Percentiles rank a stretch among this genome's conserved stretches.
These are phyloP conservation scores for Lumnitzera racemosa DNA, from an alignment of 345 rosid genomes.

Conservation along the genomic window DNA sequence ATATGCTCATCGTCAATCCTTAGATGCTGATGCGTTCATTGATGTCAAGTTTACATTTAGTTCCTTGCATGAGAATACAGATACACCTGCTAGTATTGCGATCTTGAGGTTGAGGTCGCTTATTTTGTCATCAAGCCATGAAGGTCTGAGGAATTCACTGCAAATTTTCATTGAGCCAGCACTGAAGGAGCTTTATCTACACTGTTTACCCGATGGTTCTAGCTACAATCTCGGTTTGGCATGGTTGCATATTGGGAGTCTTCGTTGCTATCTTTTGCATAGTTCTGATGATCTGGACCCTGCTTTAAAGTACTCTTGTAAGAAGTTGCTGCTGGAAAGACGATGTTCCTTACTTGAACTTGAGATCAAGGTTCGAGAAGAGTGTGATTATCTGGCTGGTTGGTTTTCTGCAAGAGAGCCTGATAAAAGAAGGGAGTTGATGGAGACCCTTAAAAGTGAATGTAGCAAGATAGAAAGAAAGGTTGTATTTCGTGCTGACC, in stretches of 20 bases:
- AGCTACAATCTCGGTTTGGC: slow-evolving; percentile 50
- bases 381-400: slow-evolving; percentile 74
- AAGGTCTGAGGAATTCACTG: slow-evolving; percentile 38
- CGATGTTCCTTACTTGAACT: slow-evolving; percentile 53
- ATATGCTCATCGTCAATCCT: slow-evolving; percentile 56
- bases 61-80: slow-evolving; percentile 26
- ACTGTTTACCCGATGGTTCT: slow-evolving; percentile 40
- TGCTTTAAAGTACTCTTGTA: slow-evolving; percentile 58
- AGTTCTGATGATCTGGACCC: slow-evolving; percentile 71
- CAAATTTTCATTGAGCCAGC: slow-evolving; percentile 42
- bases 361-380: slow-evolving; percentile 73
- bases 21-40: slow-evolving; percentile 45
- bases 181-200: slow-evolving; percentile 47
- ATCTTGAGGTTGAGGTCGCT: slow-evolving; percentile 28
- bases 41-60: slow-evolving; percentile 43
- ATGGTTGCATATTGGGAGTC: slow-evolving; percentile 69
- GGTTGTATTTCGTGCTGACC: slow-evolving; percentile 75
- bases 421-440: slow-evolving; percentile 31
- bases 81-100: slow-evolving; percentile 2
- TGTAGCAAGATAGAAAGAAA: slow-evolving; percentile 44
- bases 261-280: slow-evolving; percentile 71
- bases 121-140: slow-evolving; percentile 58
- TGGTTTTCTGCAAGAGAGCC: slow-evolving; percentile 33
- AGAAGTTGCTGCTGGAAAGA: slow-evolving; percentile 43
- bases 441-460: slow-evolving; percentile 47